A percentile compares a stretch with the other conserved stretches of the same genome.
Conservation (phyloP, 1,284 basidiomycete species). For the Cutaneotrichosporon dermatis region DNA sequence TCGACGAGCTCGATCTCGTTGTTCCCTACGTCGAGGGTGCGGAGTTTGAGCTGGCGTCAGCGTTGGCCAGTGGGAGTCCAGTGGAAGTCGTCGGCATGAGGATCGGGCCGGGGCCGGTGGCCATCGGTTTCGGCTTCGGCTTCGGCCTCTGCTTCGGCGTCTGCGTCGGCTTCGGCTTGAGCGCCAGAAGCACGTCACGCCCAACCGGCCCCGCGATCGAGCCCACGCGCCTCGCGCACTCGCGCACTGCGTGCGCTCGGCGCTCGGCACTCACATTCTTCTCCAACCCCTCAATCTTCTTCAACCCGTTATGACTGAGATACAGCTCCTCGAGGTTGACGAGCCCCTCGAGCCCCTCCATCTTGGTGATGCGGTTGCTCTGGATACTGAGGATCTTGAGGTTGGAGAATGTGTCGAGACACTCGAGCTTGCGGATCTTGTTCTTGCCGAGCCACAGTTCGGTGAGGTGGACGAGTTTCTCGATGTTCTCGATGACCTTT, state of each 20-base stretch:
- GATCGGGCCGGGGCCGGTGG: too few species aligned
- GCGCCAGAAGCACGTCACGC: not conserved
- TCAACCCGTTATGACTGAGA: conserved; percentile 87
- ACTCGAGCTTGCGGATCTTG: conserved; percentile 84
- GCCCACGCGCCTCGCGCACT: not conserved
- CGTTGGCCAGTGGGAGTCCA: too few species aligned
- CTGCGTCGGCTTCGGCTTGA: not conserved
- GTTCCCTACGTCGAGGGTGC: conserved; percentile 79
- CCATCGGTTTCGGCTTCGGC: too few species aligned
- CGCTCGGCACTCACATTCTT: conserved; percentile 75
- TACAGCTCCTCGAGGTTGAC: conserved; percentile 83
- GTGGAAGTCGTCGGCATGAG: too few species aligned
- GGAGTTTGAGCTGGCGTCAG: conserved; percentile 63
- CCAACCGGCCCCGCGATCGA: not conserved
- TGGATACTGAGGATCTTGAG: conserved; percentile 82
- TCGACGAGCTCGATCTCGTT: conserved; percentile 79
- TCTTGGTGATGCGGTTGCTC: conserved; percentile 85
- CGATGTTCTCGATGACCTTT: conserved; percentile 82
- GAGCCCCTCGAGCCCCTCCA: conserved; percentile 72
- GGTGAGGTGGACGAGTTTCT: conserved; percentile 73
- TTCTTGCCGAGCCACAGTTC: conserved; percentile 98
- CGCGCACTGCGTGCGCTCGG: too few species aligned
- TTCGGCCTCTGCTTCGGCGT: too few species aligned
- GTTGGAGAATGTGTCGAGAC: conserved; percentile 61
- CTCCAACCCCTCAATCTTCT: conserved; percentile 78